phyloP scores from a whole-genome alignment of 2,329 filamentous ascomycete genomes.

The Chrysoporthe cubensis region DNA sequence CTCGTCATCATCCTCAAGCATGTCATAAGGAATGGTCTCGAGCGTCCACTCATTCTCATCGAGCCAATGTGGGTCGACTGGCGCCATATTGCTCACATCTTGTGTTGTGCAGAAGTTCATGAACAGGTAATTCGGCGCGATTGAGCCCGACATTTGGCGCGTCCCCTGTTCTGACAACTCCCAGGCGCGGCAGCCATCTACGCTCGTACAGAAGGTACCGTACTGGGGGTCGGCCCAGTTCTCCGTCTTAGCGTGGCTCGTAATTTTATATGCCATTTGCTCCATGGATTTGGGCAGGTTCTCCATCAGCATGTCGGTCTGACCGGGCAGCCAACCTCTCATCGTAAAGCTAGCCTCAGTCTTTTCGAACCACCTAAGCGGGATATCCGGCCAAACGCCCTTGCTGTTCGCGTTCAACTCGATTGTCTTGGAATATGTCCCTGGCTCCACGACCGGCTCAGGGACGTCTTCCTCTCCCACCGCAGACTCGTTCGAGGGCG shows the following conservation, averaged over 20 bases:
- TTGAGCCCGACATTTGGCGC: slow-evolving; percentile 38
- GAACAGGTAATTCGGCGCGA: slow-evolving; percentile 44
- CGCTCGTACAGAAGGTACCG: slow-evolving; percentile 37
- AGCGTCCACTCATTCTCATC: slow-evolving; percentile 45
- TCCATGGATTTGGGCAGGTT: slow-evolving; percentile 38
- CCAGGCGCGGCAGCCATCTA: slow-evolving; percentile 49
- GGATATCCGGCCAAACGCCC: slow-evolving; percentile 23
- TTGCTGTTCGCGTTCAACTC: slow-evolving; percentile 15
- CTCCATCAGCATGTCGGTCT: slow-evolving; percentile 41
- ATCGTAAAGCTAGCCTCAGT: slow-evolving; percentile 46
- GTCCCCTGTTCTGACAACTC: slow-evolving; percentile 47
- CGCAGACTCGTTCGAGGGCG: slow-evolving; percentile 15
- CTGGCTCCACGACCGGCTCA: background rate
- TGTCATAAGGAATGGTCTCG: slow-evolving; percentile 48
- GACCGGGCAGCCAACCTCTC: slow-evolving; percentile 49
- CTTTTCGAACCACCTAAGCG: slow-evolving; percentile 40
- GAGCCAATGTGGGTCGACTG: slow-evolving; percentile 42
- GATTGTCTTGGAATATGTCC: slow-evolving; percentile 6
- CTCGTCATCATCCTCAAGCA: slow-evolving; percentile 40
- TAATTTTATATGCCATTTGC: slow-evolving; percentile 38
- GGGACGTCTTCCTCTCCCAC: slow-evolving; percentile 10
- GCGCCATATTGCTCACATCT: slow-evolving; percentile 33
- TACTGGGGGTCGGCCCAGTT: slow-evolving; percentile 36
- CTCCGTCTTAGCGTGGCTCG: slow-evolving; percentile 30
- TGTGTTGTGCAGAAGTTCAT: slow-evolving; percentile 41